Percentiles rank a stretch among this genome's conserved stretches.
phyloP scores from a whole-genome alignment of 2,329 filamentous ascomycete species.

The Fusarium sp. region DNA sequence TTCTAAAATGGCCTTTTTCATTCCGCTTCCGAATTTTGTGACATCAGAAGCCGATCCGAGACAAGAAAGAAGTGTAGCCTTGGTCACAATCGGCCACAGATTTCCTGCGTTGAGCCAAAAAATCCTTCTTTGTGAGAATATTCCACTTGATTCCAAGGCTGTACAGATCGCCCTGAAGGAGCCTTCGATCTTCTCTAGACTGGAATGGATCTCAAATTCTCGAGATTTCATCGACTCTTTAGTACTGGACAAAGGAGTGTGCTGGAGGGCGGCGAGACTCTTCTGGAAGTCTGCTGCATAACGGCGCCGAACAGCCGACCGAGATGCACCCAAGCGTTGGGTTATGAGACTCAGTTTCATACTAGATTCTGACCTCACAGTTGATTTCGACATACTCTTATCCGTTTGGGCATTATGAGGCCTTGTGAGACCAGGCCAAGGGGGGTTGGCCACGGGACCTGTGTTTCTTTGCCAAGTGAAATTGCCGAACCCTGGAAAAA shows the following conservation, averaged over 20 bases:
- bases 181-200: background rate
- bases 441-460: background rate
- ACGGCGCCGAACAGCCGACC: conserved; percentile 24
- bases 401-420: background rate
- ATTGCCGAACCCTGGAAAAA: background rate
- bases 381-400: background rate
- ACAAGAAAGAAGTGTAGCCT: conserved; percentile 23
- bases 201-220: conserved; percentile 2
- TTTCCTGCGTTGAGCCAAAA: conserved; percentile 36
- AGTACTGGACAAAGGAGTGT: background rate
- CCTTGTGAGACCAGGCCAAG: background rate
- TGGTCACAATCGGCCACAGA: conserved; percentile 38
- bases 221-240: background rate
- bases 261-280: conserved; percentile 32
- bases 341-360: conserved; percentile 17
- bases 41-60: conserved; percentile 25
- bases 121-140: conserved; percentile 20
- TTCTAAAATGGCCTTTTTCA: conserved; percentile 27
- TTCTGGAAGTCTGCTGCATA: conserved; percentile 34
- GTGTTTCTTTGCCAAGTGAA: conserved; percentile 2
- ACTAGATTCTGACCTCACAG: background rate
- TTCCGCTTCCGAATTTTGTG: conserved; percentile 32
- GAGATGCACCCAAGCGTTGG: conserved; percentile 9
- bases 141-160: conserved; percentile 11
- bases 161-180: conserved; percentile 9